Base-by-base conservation (phyloP, 192 early-diverging fungal species). In the Coemansia sp. region DNA sequence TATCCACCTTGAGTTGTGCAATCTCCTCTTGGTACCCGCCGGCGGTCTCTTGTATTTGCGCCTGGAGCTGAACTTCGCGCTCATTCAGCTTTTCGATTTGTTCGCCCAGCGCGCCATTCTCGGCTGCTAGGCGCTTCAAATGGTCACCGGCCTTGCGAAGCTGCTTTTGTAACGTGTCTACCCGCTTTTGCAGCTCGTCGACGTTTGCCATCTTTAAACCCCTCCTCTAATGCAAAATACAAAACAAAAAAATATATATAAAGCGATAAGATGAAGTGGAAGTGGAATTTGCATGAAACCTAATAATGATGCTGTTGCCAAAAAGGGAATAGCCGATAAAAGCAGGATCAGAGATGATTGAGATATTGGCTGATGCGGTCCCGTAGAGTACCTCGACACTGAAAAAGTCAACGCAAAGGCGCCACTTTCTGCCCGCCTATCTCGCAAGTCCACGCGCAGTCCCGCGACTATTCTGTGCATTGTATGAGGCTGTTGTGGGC, bases 111-210 rank as follows among this genome's bases (percentile, higher is more conserved):
- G 73, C 55, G 27, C 80, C 85, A 51, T 89, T 89, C 57, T 88
- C 89, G 31, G 87, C 66, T 0, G 79, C 74, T 9, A 90, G 62
- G 17, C 77, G 69, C 59, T 82, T 78, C 39, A 85, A 60, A 59
- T 85, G 80, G 46, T 78, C 84, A 53, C 77, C 75, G 2, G 84
- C 84, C 55, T 80, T 85, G 67, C 76, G 76, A 38, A 85, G 72
- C 64, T 85, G 84, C 27, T 67, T 67, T 53, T 83, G 80, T 0
- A 85, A 67, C 17, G 78, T 71, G 23, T 78, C 76, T 0, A 83
- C 75, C 10, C 76, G 81, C 67, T 78, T 83, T 42, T 83, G 81
- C 29, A 83, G 55, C 38, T 83, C 76, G 14, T 78, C 76, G 41
- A 39, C 66, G 10, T 45, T 70, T 27, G 73, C 38, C 81, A 83